These are phyloP conservation scores for Hypoxylon sp. DNA, from an alignment of 2,329 filamentous ascomycete species.

Conservation along the genomic window DNA sequence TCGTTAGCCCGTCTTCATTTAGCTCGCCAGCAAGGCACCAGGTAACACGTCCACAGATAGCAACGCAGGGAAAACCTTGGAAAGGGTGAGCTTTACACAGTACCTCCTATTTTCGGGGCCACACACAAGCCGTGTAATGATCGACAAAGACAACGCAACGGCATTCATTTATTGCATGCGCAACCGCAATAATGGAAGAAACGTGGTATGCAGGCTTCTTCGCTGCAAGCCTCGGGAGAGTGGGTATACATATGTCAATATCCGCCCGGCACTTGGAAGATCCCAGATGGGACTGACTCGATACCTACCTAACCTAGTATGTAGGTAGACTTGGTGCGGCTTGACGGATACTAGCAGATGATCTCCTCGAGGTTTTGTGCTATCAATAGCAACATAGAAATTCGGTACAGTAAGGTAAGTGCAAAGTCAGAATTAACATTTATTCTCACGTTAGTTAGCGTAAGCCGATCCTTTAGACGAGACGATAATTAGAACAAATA, in stretches of 20 bases:
- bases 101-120: neutral
- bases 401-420: neutral
- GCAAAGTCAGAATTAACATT: neutral
- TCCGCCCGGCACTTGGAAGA: constrained; percentile 28
- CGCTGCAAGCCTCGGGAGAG: constrained; percentile 22
- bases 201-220: constrained; percentile 38
- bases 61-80: neutral
- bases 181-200: constrained; percentile 2
- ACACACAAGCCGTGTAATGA: neutral
- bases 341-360: neutral
- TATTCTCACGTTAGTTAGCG: neutral
- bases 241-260: constrained; percentile 20
- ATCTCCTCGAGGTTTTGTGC: neutral
- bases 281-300: constrained; percentile 13
- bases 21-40: neutral
- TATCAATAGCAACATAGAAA: neutral
- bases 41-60: neutral
- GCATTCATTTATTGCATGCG: neutral
- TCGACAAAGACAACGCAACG: neutral
- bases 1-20: neutral
- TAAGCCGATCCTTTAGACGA: neutral
- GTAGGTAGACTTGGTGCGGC: neutral
- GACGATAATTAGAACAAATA: neutral
- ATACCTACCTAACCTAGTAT: too few species aligned
- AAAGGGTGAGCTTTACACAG: neutral